phyloP scores from a whole-genome alignment of 2,329 filamentous ascomycete species.

The Epichloe typhina region DNA sequence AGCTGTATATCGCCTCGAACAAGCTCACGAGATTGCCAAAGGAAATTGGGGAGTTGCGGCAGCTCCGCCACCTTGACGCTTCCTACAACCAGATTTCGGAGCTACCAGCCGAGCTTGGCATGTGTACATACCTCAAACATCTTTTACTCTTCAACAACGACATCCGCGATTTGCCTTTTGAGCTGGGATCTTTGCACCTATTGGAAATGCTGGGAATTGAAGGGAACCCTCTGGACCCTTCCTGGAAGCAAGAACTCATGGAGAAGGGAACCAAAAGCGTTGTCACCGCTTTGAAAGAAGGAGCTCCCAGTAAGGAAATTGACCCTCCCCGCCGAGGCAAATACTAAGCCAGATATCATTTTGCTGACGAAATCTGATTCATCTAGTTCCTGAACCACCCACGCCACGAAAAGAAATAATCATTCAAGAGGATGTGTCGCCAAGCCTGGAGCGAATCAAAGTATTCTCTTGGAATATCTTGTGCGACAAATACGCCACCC shows the following conservation, averaged over 20 bases:
- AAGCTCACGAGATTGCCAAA: slow-evolving; percentile 70
- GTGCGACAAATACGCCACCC: slow-evolving; percentile 84
- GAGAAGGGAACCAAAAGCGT: slow-evolving; percentile 79
- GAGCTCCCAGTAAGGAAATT: slow-evolving; percentile 59
- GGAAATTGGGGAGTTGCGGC: slow-evolving; percentile 69
- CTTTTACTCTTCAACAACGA: slow-evolving; percentile 85
- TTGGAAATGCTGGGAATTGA: slow-evolving; percentile 84
- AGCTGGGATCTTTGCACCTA: slow-evolving; percentile 79
- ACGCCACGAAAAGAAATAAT: slow-evolving; percentile 63
- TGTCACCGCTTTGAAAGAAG: slow-evolving; percentile 70
- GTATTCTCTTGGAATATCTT: slow-evolving; percentile 92
- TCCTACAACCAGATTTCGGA: slow-evolving; percentile 77
- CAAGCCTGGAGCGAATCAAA: slow-evolving; percentile 57
- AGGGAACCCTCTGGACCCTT: slow-evolving; percentile 71
- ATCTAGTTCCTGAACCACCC: slow-evolving; percentile 62
- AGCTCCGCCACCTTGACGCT: slow-evolving; percentile 70
- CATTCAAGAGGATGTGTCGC: slow-evolving; percentile 53
- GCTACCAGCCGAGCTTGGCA: slow-evolving; percentile 83
- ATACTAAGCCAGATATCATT: no score
- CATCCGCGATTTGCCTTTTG: slow-evolving; percentile 67
- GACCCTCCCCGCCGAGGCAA: neutral
- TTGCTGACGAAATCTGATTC: slow-evolving; percentile 11
- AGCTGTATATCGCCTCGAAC: slow-evolving; percentile 90
- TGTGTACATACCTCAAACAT: slow-evolving; percentile 85
- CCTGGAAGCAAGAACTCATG: slow-evolving; percentile 68